Base-by-base conservation (phyloP, 192 early-diverging fungal species). In the Cetraspora pellucida region DNA sequence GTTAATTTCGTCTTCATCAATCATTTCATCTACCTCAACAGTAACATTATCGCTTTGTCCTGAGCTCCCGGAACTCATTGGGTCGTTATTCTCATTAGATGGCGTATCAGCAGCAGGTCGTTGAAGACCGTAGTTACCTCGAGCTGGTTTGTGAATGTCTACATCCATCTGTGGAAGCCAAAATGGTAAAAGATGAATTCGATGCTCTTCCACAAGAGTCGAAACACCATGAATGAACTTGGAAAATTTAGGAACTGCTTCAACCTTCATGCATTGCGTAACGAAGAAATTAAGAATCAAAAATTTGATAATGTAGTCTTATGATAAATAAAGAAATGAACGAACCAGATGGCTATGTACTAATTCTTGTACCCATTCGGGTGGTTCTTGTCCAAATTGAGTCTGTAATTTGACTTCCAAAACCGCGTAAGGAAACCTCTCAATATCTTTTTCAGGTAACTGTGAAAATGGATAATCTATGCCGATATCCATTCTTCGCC, bases 391-490 rank as follows among this genome's bases (percentile, higher is more conserved):
- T 23, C 96, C 97, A 31, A 91, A 88, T 54, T 95, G 92, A 5
- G 95, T 97, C 81, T 99, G 96, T 55, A 98, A 86, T 85, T 99
- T 99, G 79, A 99, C 95, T 79, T 99, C 98, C 17, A 99, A 87
- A 21, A 99, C 88, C 16, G 98, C 98, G 77, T 97, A 99, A 17
- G 98, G 98, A 86, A 99, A 99, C 21, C 90, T 86, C 67, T 89
- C 89, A 23, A 96, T 91, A 63, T 99, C 98, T 1, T 84, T 86
- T 8, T 95, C 92, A 21, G 88, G 87, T 44, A 99, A 84, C 78
- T 99, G 90, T 23, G 91, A 86, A 82, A 99, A 99, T 2, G 96
- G 96, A 77, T 91, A 94, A 70, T 94, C 92, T 30, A 93, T 93
- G 37, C 93, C 93, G 83, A 93, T 94, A 77, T 99, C 96, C 77